Base-by-base conservation (phyloP, 345 rosid species). In the Rhizophora apiculata region DNA sequence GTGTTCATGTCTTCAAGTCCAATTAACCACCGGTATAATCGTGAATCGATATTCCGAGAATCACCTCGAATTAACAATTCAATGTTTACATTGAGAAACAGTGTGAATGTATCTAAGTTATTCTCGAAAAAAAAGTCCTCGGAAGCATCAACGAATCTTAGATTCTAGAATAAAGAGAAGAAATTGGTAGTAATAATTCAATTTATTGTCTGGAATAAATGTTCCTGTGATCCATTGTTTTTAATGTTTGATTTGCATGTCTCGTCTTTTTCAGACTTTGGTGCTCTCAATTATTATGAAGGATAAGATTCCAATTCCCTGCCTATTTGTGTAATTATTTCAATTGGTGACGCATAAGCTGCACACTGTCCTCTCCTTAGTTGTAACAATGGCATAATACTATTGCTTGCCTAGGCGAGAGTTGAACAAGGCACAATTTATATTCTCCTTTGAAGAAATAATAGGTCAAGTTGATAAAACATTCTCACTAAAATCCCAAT, bases 291-390 rank as follows among this genome's bases (percentile, higher is more conserved):
- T 82, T 77, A 74, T 82, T 71, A 58, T 6, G 15, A 68, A 36
- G 75, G 76, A 79, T 77, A 66, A 20, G 81, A 74, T 77, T 82
- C 67, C 34, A 48, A 49, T 60, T 60, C 82, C 62, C 30, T 49
- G 15, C 1, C 30, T 43, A 64, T 72, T 69, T 71, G 58, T 64
- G 21, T n/a, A 19, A 18, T 43, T 64, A 24, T 70, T 56, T 58
- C 31, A 19, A 53, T 37, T 66, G 71, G 61, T 53, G 67, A 61
- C 9, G 39, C 21, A 13, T n/a, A 9, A 57, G 55, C 62, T 51
- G 21, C 11, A 21, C 19, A 16, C 22, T 54, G 62, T 60, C 64
- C 68, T 62, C 54, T 55, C 68, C 52, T 32, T 32, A 32, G 68
- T 73, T 84, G 79, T 59, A 75, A 65, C 68, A 73, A 60, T 66